phyloP scores from a whole-genome alignment of 1,284 basidiomycete species.

The Cryptococcus sp. region DNA sequence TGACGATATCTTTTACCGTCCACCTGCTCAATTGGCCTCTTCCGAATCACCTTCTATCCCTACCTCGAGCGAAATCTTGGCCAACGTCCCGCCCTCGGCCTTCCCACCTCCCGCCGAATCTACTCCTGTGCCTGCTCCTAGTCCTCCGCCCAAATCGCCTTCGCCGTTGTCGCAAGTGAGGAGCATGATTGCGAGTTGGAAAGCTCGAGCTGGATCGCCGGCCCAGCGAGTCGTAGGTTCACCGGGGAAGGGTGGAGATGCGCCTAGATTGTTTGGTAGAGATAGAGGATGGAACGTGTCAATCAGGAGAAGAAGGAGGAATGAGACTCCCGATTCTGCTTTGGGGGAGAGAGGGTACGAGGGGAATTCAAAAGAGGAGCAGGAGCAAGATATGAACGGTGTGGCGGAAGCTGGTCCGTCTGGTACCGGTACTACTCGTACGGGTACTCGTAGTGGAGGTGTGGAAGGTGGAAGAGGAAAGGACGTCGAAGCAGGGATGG shows the following conservation, averaged over 20 bases:
- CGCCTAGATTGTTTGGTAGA: conserved; percentile 24
- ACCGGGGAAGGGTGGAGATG: conserved; percentile 30
- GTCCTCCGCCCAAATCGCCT: conserved; percentile 21
- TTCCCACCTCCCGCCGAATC: conserved; percentile 1
- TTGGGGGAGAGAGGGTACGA: conserved; percentile 24
- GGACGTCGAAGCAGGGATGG: no score
- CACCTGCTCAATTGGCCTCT: no score
- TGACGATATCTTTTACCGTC: no score
- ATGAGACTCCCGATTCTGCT: conserved; percentile 49
- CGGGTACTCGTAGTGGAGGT: no score
- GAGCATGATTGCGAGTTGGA: conserved; percentile 71
- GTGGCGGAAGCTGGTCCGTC: no score
- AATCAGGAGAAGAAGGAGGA: conserved; percentile 56
- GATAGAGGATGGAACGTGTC: conserved; percentile 55
- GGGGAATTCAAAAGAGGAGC: no score
- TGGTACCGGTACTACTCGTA: no score
- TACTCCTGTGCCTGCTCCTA: conserved; percentile 1
- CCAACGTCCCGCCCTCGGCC: conserved; percentile 6
- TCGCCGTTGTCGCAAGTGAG: conserved; percentile 53
- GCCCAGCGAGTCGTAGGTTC: conserved; percentile 57
- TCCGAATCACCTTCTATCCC: no score
- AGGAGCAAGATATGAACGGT: background rate
- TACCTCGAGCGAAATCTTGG: no score
- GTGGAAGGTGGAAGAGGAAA: no score
- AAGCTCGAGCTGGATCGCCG: conserved; percentile 22